Percentiles rank a stretch among this genome's conserved stretches.
phyloP scores from a whole-genome alignment of 192 early-diverging fungal species.

The Entomortierella chlamydospora region DNA sequence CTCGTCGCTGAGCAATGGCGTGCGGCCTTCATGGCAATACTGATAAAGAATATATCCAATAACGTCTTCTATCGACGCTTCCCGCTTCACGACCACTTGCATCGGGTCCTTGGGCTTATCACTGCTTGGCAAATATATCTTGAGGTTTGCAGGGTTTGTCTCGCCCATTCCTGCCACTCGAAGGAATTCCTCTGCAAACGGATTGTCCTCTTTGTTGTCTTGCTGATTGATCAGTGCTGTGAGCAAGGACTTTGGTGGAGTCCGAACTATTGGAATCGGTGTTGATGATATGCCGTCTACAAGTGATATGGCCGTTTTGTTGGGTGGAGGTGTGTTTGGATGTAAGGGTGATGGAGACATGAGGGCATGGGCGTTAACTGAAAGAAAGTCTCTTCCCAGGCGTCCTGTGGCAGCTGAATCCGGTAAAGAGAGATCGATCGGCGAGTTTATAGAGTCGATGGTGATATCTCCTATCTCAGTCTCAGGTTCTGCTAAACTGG shows the following conservation, averaged over 20 bases:
- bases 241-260: constrained; percentile 65
- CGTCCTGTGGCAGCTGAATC: constrained; percentile 18
- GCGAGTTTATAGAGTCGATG: constrained; percentile 59
- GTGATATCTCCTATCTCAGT: constrained; percentile 41
- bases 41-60: constrained; percentile 94
- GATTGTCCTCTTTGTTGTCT: constrained; percentile 68
- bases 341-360: constrained; percentile 43
- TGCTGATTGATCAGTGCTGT: constrained; percentile 72
- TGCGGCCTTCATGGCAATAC: constrained; percentile 78
- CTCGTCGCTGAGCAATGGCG: constrained; percentile 72
- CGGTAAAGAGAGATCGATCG: constrained; percentile 55
- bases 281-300: constrained; percentile 19
- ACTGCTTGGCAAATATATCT: constrained; percentile 72
- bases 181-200: constrained; percentile 76
- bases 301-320: not conserved
- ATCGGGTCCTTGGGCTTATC: constrained; percentile 62
- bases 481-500: not conserved
- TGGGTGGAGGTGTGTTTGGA: constrained; percentile 34
- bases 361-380: constrained; percentile 15
- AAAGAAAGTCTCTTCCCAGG: not conserved
- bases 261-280: constrained; percentile 12
- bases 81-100: constrained; percentile 76
- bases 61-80: constrained; percentile 90
- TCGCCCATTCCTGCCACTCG: constrained; percentile 73
- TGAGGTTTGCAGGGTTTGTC: constrained; percentile 65